Conservation (phyloP, 2,329 filamentous ascomycete species). For the Didymella keratinophila region DNA sequence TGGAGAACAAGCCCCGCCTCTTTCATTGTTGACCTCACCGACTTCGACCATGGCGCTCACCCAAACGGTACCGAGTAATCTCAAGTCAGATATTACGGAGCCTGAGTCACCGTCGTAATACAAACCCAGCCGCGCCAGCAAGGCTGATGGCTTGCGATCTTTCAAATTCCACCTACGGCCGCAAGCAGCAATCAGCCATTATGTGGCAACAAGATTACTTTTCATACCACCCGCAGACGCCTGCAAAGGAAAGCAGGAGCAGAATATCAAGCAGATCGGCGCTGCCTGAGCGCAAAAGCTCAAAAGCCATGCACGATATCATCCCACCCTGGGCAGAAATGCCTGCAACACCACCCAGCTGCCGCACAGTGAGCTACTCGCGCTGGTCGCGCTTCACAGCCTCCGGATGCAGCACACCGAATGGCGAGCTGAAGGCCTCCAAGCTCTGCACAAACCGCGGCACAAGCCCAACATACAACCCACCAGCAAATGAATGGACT, state of each 20-base stretch:
- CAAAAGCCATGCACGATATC: slow-evolving; percentile 21
- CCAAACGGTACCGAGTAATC: slow-evolving; percentile 5
- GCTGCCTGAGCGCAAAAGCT: slow-evolving; percentile 18
- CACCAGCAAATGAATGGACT: slow-evolving; percentile 30
- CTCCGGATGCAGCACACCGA: slow-evolving; percentile 11
- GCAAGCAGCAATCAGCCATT: slow-evolving; percentile 7
- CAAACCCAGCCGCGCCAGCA: slow-evolving; percentile 10
- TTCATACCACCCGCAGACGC: slow-evolving; percentile 7
- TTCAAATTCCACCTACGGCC: neutral
- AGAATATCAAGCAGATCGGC: slow-evolving; percentile 8
- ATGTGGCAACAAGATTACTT: slow-evolving; percentile 25
- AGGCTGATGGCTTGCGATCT: slow-evolving; percentile 12
- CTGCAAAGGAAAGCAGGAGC: slow-evolving; percentile 1
- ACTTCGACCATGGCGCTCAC: slow-evolving; percentile 16
- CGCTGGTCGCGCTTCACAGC: slow-evolving; percentile 34
- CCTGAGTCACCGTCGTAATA: slow-evolving; percentile 15
- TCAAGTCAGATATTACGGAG: slow-evolving; percentile 7
- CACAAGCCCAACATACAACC: slow-evolving; percentile 28
- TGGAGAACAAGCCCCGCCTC: slow-evolving; percentile 23
- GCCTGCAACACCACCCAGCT: slow-evolving; percentile 24
- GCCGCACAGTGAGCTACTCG: slow-evolving; percentile 28
- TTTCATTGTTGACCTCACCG: slow-evolving; percentile 17
- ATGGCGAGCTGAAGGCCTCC: slow-evolving; percentile 32
- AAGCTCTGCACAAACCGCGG: slow-evolving; percentile 29
- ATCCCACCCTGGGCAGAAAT: slow-evolving; percentile 22